Conservation (phyloP, 2,329 filamentous ascomycete genomes). For the Penicillium sp. region DNA sequence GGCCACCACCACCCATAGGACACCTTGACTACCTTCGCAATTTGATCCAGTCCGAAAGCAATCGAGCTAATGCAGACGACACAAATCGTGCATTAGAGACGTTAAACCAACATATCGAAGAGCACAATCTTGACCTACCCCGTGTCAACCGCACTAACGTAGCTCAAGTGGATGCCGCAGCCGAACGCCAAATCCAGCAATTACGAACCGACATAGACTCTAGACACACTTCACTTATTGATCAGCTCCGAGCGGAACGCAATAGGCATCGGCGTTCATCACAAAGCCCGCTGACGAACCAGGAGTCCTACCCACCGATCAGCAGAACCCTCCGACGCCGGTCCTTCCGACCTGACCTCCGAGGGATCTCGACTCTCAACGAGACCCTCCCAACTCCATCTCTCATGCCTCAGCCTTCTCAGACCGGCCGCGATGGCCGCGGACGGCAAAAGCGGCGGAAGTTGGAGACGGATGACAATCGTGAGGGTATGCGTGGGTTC, state of each 20-base stretch:
- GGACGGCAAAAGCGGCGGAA: constrained; percentile 65
- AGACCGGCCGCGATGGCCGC: constrained; percentile 38
- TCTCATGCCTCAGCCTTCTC: constrained; percentile 25
- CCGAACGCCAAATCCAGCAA: constrained; percentile 26
- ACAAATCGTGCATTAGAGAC: constrained; percentile 6
- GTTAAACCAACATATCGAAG: neutral
- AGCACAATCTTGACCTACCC: neutral
- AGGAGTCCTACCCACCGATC: constrained; percentile 7
- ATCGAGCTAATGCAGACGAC: constrained; percentile 28
- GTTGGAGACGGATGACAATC: constrained; percentile 61
- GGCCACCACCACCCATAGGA: constrained; percentile 7
- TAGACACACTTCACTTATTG: neutral
- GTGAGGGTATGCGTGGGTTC: constrained; percentile 54
- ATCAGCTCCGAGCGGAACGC: neutral
- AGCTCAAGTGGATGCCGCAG: constrained; percentile 25
- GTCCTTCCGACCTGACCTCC: constrained; percentile 11
- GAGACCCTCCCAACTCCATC: constrained; percentile 25
- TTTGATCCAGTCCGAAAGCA: constrained; percentile 38
- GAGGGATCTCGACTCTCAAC: neutral
- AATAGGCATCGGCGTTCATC: constrained; percentile 5
- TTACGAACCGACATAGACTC: neutral
- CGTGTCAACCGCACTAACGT: constrained; percentile 21
- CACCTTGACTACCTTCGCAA: constrained; percentile 30
- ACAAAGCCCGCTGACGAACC: constrained; percentile 5
- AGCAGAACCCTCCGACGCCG: constrained; percentile 13